Conservation (phyloP, 2,329 filamentous ascomycete species). For the Hypocrella siamensis region DNA sequence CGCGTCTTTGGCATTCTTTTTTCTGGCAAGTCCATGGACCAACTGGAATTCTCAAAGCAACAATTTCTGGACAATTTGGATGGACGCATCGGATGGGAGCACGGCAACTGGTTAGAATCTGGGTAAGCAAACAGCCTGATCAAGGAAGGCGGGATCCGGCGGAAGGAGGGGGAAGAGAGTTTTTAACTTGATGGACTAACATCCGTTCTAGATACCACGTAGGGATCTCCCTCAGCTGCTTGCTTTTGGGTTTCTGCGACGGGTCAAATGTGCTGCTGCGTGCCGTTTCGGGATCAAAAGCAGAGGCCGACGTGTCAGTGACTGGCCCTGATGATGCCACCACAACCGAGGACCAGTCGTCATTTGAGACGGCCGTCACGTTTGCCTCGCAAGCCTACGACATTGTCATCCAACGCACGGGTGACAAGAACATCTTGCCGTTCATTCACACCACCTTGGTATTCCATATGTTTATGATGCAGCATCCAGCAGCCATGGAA, state of each 20-base stretch:
- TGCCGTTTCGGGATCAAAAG: constrained; percentile 14
- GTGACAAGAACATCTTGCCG: constrained; percentile 43
- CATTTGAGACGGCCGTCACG: constrained; percentile 18
- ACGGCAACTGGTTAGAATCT: constrained; percentile 33
- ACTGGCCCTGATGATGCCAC: constrained; percentile 9
- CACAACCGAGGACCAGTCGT: constrained; percentile 7
- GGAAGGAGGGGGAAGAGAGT: not conserved
- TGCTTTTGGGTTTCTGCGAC: constrained; percentile 17
- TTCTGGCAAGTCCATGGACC: constrained; percentile 28
- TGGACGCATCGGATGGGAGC: constrained; percentile 34
- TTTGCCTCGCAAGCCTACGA: constrained; percentile 28
- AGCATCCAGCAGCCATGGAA: constrained; percentile 1
- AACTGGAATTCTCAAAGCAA: constrained; percentile 25
- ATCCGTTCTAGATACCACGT: constrained; percentile 14
- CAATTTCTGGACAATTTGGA: constrained; percentile 41
- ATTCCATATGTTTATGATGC: constrained; percentile 34
- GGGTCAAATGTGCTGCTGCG: constrained; percentile 30
- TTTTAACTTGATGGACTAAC: not conserved
- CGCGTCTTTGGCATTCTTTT: constrained; percentile 51
- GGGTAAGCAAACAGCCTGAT: constrained; percentile 15
- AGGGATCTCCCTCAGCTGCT: constrained; percentile 15
- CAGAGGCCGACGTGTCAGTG: constrained; percentile 11
- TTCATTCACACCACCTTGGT: constrained; percentile 47
- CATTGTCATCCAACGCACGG: constrained; percentile 32
- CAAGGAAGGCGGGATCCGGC: no score